Conservation (phyloP, 2,329 filamentous ascomycete genomes). For the Penicillium sp. region DNA sequence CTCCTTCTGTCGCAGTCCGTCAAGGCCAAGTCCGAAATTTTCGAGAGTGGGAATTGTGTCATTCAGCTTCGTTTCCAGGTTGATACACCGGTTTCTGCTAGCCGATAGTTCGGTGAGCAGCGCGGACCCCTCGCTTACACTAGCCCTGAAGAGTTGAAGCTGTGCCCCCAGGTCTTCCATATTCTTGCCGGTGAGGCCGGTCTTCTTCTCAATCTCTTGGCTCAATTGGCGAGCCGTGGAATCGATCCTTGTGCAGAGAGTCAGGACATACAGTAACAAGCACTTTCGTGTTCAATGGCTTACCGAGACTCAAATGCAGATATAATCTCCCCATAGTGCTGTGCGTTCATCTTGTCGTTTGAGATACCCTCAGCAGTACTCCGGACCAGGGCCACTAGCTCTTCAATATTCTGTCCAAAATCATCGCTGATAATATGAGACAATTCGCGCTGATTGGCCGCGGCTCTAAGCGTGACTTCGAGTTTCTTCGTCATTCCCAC, state of each 20-base stretch:
- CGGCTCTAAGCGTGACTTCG: conserved; percentile 21
- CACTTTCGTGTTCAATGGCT: conserved; percentile 3
- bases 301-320: conserved; percentile 31
- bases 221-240: conserved; percentile 22
- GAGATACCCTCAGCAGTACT: conserved; percentile 23
- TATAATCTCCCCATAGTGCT: conserved; percentile 25
- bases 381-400: conserved; percentile 23
- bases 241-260: conserved; percentile 28
- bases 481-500: conserved; percentile 28
- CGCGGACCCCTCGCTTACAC: conserved; percentile 23
- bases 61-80: conserved; percentile 28
- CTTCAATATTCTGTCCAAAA: conserved; percentile 22
- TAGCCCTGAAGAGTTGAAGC: conserved; percentile 25
- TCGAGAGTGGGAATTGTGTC: conserved; percentile 25
- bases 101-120: conserved; percentile 30
- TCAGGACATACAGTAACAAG: background rate
- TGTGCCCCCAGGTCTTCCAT: conserved; percentile 27
- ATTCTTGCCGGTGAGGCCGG: conserved; percentile 22
- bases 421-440: conserved; percentile 24
- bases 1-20: conserved; percentile 30
- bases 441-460: conserved; percentile 20
- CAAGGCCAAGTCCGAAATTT: conserved; percentile 25
- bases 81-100: conserved; percentile 24
- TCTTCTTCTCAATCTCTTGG: conserved; percentile 22
- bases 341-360: conserved; percentile 22